Conservation (phyloP, 2,329 filamentous ascomycete species). For the Trematosphaeria pertusa region DNA sequence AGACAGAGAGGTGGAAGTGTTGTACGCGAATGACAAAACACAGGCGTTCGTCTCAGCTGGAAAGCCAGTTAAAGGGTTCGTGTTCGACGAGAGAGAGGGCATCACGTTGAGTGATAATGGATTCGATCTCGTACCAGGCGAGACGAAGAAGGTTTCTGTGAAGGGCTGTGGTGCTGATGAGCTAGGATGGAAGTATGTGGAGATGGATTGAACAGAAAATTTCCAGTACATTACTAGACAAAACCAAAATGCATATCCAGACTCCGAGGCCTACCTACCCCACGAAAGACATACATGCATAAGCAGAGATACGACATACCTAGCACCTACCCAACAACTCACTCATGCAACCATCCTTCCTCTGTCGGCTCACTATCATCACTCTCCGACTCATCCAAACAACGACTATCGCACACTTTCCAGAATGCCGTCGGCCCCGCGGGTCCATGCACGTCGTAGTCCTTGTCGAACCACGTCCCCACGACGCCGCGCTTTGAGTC, state of each 20-base stretch:
- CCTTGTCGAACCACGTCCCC: constrained; percentile 80
- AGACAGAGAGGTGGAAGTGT: constrained; percentile 16
- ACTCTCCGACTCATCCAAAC: constrained; percentile 18
- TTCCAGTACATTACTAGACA: neutral
- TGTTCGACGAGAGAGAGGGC: constrained; percentile 24
- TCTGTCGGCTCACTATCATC: too few relatives aligned
- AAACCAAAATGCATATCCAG: too few relatives aligned
- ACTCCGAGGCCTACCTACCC: too few relatives aligned
- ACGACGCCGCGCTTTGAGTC: constrained; percentile 71
- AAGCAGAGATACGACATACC: too few relatives aligned
- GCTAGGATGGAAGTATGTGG: constrained; percentile 31
- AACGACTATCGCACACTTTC: constrained; percentile 66
- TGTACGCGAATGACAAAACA: constrained; percentile 12
- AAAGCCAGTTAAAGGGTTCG: constrained; percentile 31
- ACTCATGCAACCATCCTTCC: constrained; percentile 3
- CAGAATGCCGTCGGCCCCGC: constrained; percentile 79
- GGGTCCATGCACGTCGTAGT: constrained; percentile 72
- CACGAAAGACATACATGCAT: too few relatives aligned
- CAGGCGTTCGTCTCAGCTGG: constrained; percentile 13
- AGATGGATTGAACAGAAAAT: constrained; percentile 16
- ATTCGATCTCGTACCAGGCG: constrained; percentile 34
- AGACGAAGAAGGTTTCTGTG: constrained; percentile 22
- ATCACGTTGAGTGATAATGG: constrained; percentile 34
- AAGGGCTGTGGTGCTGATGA: constrained; percentile 10
- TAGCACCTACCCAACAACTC: neutral